phyloP scores from a whole-genome alignment of 1,284 basidiomycete species.

The Ustilago tritici region DNA sequence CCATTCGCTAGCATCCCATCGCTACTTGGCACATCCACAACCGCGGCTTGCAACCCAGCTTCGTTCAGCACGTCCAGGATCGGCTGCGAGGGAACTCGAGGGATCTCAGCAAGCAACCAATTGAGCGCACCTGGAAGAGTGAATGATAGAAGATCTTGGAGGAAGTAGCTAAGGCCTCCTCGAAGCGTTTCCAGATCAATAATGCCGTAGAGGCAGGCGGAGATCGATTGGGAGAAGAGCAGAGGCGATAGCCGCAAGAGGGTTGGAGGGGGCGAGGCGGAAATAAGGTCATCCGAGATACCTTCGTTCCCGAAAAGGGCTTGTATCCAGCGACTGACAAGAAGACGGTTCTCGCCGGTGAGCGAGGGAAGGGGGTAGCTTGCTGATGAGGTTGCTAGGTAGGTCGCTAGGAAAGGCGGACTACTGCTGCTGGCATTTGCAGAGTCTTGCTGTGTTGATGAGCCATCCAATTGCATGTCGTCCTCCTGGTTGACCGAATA shows the following conservation, averaged over 20 bases:
- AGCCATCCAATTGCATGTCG: slow-evolving; percentile 5
- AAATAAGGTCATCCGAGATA: slow-evolving; percentile 70
- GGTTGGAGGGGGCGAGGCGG: slow-evolving; percentile 70
- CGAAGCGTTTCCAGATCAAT: slow-evolving; percentile 73
- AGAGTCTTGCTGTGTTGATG: background rate
- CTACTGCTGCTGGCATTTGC: background rate
- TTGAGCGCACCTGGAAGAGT: slow-evolving; percentile 72
- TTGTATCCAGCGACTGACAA: slow-evolving; percentile 68
- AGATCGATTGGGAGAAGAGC: slow-evolving; percentile 72
- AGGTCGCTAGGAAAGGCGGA: slow-evolving; percentile 51
- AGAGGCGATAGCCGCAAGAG: slow-evolving; percentile 71
- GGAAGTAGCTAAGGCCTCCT: slow-evolving; percentile 73
- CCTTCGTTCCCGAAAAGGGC: slow-evolving; percentile 70
- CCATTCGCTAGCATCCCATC: slow-evolving; percentile 38
- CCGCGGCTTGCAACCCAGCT: slow-evolving; percentile 17
- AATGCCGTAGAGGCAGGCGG: slow-evolving; percentile 70
- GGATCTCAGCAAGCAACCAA: slow-evolving; percentile 53
- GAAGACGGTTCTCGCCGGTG: slow-evolving; percentile 62
- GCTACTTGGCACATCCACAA: slow-evolving; percentile 31
- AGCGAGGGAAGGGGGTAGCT: slow-evolving; percentile 66
- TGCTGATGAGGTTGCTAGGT: slow-evolving; percentile 54
- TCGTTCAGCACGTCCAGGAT: slow-evolving; percentile 24
- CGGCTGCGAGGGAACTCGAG: slow-evolving; percentile 20
- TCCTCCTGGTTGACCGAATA: background rate
- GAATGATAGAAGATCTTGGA: slow-evolving; percentile 73